Percentiles rank a stretch among this genome's conserved stretches.
Evolutionary conservation across 352 stramenopile genomes (phyloP).

Genomic region (Globisporangium canariense): DNA sequence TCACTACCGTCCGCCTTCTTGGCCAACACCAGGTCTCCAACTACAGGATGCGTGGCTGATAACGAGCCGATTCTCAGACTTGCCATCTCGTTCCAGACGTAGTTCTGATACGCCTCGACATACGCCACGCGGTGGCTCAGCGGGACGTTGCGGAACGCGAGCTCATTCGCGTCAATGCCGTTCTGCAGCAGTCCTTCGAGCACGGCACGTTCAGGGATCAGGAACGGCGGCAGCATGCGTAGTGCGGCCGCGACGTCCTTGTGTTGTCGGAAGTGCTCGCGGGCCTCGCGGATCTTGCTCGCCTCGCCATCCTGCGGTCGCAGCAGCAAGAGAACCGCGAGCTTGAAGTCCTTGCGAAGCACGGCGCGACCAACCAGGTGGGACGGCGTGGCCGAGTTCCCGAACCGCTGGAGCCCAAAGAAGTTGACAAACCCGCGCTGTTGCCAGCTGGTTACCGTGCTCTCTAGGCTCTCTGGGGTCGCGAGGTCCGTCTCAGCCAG

Average conservation of each 20-base stretch:
- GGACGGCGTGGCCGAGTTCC: slow-evolving; percentile 79
- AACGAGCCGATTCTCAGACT: slow-evolving; percentile 83
- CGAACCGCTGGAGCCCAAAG: slow-evolving; percentile 96
- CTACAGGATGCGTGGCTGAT: slow-evolving; percentile 48
- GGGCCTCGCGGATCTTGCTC: slow-evolving; percentile 71
- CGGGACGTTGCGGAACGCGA: slow-evolving; percentile 67
- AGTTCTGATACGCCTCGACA: slow-evolving; percentile 89
- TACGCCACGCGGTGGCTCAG: slow-evolving; percentile 59
- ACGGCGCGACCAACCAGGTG: slow-evolving; percentile 89
- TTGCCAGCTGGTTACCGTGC: slow-evolving; percentile 47
- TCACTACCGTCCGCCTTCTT: slow-evolving; percentile 1
- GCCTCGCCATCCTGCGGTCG: slow-evolving; percentile 76
- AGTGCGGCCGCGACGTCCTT: slow-evolving; percentile 76
- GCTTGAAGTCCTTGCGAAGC: slow-evolving; percentile 92
- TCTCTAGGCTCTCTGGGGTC: slow-evolving; percentile 24
- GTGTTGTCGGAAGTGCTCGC: slow-evolving; percentile 80
- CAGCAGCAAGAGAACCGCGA: slow-evolving; percentile 91
- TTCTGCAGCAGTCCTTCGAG: slow-evolving; percentile 73
- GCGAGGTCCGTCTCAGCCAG: slow-evolving; percentile 64
- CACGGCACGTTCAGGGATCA: slow-evolving; percentile 65
- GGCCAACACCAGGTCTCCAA: slow-evolving; percentile 89
- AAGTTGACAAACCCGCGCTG: slow-evolving; percentile 95
- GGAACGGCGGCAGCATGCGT: slow-evolving; percentile 73
- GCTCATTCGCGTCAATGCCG: slow-evolving; percentile 67
- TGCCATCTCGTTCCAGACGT: slow-evolving; percentile 95